Evolutionary conservation across 2,329 filamentous ascomycete species (phyloP), one percentile per base, ranked within the genome.

Genomic region (Pleochaeta shiraiana): DNA sequence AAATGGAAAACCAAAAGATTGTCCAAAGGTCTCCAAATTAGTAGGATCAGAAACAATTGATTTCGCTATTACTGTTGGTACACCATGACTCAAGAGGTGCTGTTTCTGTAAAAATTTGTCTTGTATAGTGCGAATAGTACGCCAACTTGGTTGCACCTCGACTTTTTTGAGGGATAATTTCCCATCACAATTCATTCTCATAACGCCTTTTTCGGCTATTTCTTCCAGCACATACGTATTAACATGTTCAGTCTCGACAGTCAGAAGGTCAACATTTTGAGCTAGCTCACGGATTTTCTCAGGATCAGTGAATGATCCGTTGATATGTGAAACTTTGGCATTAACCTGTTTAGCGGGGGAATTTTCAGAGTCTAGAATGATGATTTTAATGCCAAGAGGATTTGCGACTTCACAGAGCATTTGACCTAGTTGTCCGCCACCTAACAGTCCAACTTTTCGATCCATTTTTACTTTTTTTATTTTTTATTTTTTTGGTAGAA

Each of bases 221-320:
- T 95, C 88, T 75, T 95, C 89, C 4, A 96, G 81, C 28, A 93
- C 86, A 64, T 89, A 79, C n/a, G 90, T 93, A 74, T 96, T 84
- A 65, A 96, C 87, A 75, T 96, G 92, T 78, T 97, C 92, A 68
- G 95, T 96, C 75, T 97, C 92, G 16, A 95, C 88, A 0, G 90
- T 96, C 67, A 96, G 78, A 19, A 95, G 83, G 73, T 95, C 88
- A 70, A 85, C 90, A 37, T 79, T 76, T 45, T 81, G 76, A 1
- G 92, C 90, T n/a, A 97, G 79, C 73, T 89, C 80, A 53, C 84
- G 83, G 68, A 97, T 90, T 68, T 88, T 86, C 37, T 82, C 81
- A 0, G 85, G 78, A 69, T 95, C 87, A 73, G 90, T 91, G 80
- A 95, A 96, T 0, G 90, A 95, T 65, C 91, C 92, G 21, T 84